Conservation (phyloP, 2,329 filamentous ascomycete species). For the Metarhizium rileyi region DNA sequence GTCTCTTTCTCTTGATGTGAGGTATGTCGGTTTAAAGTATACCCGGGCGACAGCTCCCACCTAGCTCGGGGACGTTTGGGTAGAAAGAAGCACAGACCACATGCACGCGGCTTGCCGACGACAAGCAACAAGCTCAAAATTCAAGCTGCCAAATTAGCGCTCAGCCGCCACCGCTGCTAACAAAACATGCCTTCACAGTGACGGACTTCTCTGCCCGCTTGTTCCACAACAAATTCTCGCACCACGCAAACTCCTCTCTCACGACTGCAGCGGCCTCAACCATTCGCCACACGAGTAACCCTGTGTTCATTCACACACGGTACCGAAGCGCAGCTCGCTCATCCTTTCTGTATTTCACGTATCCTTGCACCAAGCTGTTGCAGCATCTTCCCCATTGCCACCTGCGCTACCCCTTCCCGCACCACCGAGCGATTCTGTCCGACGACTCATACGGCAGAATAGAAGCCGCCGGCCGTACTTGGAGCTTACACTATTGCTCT, state of each 20-base stretch:
- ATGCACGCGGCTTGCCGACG: not conserved
- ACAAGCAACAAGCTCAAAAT: not conserved
- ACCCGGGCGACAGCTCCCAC: not conserved
- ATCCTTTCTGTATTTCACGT: not conserved
- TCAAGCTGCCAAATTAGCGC: not conserved
- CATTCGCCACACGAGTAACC: not conserved
- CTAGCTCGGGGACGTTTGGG: not conserved
- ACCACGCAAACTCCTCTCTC: not conserved
- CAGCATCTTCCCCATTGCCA: not conserved
- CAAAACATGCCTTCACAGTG: not conserved
- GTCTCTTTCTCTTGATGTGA: no score
- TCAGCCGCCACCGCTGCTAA: not conserved
- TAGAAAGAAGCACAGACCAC: not conserved
- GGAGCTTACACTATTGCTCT: not conserved
- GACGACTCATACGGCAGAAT: not conserved
- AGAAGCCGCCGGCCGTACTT: not conserved
- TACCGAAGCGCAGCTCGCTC: not conserved
- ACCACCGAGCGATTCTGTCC: not conserved
- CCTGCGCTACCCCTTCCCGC: not conserved
- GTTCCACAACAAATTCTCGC: slow-evolving; percentile 10
- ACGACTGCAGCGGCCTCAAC: not conserved
- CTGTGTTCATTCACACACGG: not conserved
- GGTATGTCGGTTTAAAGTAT: no score
- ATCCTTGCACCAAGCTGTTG: not conserved
- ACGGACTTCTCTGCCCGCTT: slow-evolving; percentile 2